These are phyloP conservation scores for Aureobasidium mangrovei DNA, from an alignment of 2,329 filamentous ascomycete genomes.

Conservation along the genomic window DNA sequence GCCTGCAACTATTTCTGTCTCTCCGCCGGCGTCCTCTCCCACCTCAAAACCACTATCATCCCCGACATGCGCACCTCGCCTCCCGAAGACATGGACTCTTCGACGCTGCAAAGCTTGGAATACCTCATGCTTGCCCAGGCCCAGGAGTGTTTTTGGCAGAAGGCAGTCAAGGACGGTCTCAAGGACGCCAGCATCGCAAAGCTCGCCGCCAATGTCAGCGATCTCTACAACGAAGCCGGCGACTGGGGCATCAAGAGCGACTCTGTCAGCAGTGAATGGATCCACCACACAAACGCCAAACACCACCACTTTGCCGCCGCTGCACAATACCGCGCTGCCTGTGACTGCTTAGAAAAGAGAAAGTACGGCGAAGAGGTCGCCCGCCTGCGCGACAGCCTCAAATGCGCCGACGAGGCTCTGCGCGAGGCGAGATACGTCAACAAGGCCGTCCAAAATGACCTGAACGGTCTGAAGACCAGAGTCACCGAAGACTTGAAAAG, in stretches of 20 bases:
- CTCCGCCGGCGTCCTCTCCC: constrained; percentile 71
- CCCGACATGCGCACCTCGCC: constrained; percentile 71
- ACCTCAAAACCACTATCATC: constrained; percentile 67
- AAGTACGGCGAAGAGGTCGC: constrained; percentile 95
- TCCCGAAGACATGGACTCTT: constrained; percentile 90
- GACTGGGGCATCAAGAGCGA: constrained; percentile 85
- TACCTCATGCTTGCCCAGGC: constrained; percentile 83
- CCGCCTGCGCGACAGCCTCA: constrained; percentile 69
- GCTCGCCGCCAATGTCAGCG: constrained; percentile 80
- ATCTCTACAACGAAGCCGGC: constrained; percentile 76
- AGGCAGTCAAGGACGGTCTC: constrained; percentile 85
- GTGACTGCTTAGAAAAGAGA: constrained; percentile 84
- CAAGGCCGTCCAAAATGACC: constrained; percentile 69
- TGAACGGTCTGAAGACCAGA: constrained; percentile 72
- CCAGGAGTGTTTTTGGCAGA: constrained; percentile 97
- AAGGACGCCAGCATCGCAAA: constrained; percentile 91
- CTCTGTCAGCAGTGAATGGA: constrained; percentile 87
- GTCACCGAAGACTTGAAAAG: constrained; percentile 83
- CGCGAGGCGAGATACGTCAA: constrained; percentile 78
- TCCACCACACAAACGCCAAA: constrained; percentile 94
- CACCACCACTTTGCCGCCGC: constrained; percentile 95
- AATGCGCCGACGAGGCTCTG: constrained; percentile 75
- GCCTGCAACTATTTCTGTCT: constrained; percentile 87
- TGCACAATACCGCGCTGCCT: constrained; percentile 83
- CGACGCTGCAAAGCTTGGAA: constrained; percentile 74